phyloP scores from a whole-genome alignment of 2,329 filamentous ascomycete species.

The Paraphoma sp. region DNA sequence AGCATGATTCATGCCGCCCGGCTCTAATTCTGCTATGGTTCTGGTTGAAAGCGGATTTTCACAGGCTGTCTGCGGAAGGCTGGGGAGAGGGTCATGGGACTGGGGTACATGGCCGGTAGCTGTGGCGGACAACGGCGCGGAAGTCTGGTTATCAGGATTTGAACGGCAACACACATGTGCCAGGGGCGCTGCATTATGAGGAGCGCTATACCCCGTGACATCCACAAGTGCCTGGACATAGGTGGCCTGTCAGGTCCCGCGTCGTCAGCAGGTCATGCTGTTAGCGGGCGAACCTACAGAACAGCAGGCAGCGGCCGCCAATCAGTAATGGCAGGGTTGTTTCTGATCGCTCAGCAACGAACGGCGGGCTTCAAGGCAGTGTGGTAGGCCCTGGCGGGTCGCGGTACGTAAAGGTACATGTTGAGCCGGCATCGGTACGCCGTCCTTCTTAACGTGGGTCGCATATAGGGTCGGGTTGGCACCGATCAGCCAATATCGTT shows the following conservation, averaged over 20 bases:
- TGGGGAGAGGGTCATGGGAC: constrained; percentile 23
- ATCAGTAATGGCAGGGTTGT: constrained; percentile 31
- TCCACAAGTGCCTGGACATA: constrained; percentile 23
- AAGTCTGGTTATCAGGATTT: constrained; percentile 19
- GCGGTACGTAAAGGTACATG: constrained; percentile 40
- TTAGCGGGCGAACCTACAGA: constrained; percentile 22
- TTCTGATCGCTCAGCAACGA: constrained; percentile 38
- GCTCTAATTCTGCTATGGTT: constrained; percentile 32
- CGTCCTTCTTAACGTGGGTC: constrained; percentile 25
- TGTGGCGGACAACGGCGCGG: constrained; percentile 29
- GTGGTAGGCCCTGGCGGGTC: constrained; percentile 26
- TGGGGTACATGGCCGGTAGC: constrained; percentile 41
- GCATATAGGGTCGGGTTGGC: constrained; percentile 40
- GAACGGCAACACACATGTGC: constrained; percentile 16
- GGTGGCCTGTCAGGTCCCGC: constrained; percentile 33
- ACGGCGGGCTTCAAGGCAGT: constrained; percentile 18
- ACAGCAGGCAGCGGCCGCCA: constrained; percentile 32
- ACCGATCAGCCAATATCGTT: constrained; percentile 47
- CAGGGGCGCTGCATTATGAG: constrained; percentile 19
- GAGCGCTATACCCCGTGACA: constrained; percentile 15
- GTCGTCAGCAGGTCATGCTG: constrained; percentile 31
- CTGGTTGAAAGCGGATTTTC: constrained; percentile 39
- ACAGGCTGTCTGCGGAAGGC: constrained; percentile 30
- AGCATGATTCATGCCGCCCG: constrained; percentile 36
- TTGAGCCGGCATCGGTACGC: constrained; percentile 42